Evolutionary conservation across 257 asterid genomes (phyloP).

Genomic region (Rauvolfia tetraphylla): DNA sequence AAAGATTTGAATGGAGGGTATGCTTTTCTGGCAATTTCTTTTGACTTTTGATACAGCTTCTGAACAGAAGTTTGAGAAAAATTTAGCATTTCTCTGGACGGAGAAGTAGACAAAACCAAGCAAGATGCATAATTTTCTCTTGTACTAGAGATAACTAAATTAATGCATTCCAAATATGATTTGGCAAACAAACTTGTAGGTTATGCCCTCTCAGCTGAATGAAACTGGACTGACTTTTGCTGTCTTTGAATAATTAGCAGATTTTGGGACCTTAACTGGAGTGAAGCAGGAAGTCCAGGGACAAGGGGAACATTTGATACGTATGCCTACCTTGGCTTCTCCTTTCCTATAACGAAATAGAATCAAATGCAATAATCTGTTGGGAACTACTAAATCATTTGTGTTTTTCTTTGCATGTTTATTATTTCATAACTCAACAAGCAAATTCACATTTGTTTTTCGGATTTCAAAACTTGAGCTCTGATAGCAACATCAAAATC

Average conservation of each 20-base stretch:
- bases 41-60: neutral
- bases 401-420: no score
- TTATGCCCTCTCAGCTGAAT: neutral
- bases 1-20: constrained; percentile 70
- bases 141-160: neutral
- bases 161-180: neutral
- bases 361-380: neutral
- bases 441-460: neutral
- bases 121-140: neutral
- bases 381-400: neutral
- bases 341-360: neutral
- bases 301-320: constrained; percentile 49
- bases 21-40: neutral
- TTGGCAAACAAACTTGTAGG: neutral
- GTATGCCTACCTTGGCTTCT: constrained; percentile 14
- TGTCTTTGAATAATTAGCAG: constrained; percentile 21
- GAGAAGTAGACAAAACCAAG: no score
- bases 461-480: neutral
- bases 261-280: constrained; percentile 70
- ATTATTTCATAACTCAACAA: no score
- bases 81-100: neutral
- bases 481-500: neutral
- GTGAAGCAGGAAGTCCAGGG: constrained; percentile 43
- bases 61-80: neutral
- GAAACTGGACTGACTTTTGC: neutral